Conservation (phyloP, 805 yeast genomes). For the Priceomyces carsonii region DNA sequence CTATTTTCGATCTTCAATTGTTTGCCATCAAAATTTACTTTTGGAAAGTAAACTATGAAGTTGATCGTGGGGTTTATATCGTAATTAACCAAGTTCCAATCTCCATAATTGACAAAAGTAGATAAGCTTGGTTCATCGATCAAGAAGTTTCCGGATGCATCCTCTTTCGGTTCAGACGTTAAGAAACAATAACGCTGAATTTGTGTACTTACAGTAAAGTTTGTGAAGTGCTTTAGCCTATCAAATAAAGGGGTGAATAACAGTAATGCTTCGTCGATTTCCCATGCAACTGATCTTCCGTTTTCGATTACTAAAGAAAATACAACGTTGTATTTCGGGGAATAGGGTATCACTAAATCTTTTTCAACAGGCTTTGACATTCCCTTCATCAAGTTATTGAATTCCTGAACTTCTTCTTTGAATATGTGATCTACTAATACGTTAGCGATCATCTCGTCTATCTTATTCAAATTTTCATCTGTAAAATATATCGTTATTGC, state of each 20-base stretch:
- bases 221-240: constrained; percentile 55
- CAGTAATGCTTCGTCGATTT: constrained; percentile 56
- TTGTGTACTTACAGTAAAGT: constrained; percentile 78
- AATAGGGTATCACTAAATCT: constrained; percentile 50
- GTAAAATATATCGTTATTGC: constrained; percentile 30
- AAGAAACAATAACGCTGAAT: constrained; percentile 65
- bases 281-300: constrained; percentile 72
- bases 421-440: constrained; percentile 43
- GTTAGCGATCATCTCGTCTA: constrained; percentile 36
- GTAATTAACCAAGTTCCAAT: constrained; percentile 68
- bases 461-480: constrained; percentile 22
- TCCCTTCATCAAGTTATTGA: constrained; percentile 18
- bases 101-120: constrained; percentile 80
- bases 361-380: constrained; percentile 13
- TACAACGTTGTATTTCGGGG: constrained; percentile 73
- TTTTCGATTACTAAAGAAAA: constrained; percentile 74
- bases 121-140: constrained; percentile 59
- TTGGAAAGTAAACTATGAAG: constrained; percentile 68
- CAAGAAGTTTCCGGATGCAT: constrained; percentile 25
- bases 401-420: constrained; percentile 33
- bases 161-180: constrained; percentile 19
- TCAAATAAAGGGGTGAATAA: constrained; percentile 57
- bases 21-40: constrained; percentile 36
- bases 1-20: constrained; percentile 53
- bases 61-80: constrained; percentile 68